Percentiles rank a stretch among this genome's conserved stretches.
Conservation (phyloP, 2,329 filamentous ascomycete genomes). For the Aspergillus unguis region DNA sequence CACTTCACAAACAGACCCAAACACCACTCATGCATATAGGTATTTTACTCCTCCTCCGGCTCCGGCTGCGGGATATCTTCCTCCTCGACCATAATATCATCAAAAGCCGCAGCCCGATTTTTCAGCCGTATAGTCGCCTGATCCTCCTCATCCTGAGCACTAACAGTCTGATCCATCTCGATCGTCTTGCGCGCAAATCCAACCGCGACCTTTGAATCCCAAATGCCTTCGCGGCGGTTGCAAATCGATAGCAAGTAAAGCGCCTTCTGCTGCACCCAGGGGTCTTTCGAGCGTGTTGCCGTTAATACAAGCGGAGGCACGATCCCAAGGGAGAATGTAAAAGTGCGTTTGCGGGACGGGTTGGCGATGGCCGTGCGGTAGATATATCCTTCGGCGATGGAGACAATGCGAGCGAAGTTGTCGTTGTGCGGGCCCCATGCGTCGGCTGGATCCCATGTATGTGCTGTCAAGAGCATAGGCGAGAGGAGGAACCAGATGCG, state of each 20-base stretch:
- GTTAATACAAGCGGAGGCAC: slow-evolving; percentile 11
- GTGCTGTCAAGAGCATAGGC: slow-evolving; percentile 1
- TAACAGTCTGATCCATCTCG: background rate
- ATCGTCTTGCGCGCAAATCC: slow-evolving; percentile 4
- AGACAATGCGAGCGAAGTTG: slow-evolving; percentile 1
- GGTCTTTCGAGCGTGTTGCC: slow-evolving; percentile 8
- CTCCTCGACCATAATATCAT: slow-evolving; percentile 7
- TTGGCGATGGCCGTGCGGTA: background rate
- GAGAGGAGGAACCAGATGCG: slow-evolving; percentile 6
- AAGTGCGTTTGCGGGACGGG: slow-evolving; percentile 1
- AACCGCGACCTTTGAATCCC: slow-evolving; percentile 9
- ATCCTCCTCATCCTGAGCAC: background rate
- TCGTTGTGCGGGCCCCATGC: slow-evolving; percentile 6
- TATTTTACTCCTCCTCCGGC: background rate
- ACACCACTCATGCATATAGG: background rate
- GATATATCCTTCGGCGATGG: slow-evolving; percentile 2
- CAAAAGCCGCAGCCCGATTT: slow-evolving; percentile 2
- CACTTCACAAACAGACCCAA: background rate
- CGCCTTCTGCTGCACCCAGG: slow-evolving; percentile 5
- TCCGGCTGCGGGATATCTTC: background rate
- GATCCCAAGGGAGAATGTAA: slow-evolving; percentile 9
- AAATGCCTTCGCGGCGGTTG: slow-evolving; percentile 14
- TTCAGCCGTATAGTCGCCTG: slow-evolving; percentile 1
- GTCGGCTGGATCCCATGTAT: slow-evolving; percentile 6
- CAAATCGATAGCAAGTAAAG: slow-evolving; percentile 6